phyloP scores from a whole-genome alignment of 495 filamentous ascomycete species.

The Lasiosphaeris hirsuta region DNA sequence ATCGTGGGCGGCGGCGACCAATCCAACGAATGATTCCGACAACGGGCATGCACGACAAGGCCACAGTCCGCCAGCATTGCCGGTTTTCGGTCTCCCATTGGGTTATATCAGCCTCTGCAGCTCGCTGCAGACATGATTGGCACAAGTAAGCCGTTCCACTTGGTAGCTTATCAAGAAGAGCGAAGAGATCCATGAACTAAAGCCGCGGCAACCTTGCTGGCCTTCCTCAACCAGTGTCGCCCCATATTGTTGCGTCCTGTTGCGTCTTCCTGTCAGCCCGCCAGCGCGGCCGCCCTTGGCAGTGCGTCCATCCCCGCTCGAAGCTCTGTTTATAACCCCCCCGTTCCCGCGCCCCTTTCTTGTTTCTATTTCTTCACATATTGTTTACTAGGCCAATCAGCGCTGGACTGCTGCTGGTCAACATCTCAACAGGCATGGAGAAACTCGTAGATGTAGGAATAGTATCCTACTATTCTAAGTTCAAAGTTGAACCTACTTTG shows the following conservation, averaged over 20 bases:
- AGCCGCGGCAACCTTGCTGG: not conserved
- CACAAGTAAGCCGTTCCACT: conserved; percentile 14
- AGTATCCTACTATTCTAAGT: too few species aligned
- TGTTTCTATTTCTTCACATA: too few species aligned
- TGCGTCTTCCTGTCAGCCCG: not conserved
- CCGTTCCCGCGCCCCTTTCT: too few species aligned
- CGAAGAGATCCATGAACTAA: not conserved
- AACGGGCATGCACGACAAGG: conserved; percentile 23
- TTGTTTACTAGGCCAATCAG: too few species aligned
- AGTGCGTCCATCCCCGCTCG: too few species aligned
- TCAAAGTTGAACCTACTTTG: too few species aligned
- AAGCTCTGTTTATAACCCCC: too few species aligned
- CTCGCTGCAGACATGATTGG: conserved; percentile 28
- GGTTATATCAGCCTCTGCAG: conserved; percentile 31
- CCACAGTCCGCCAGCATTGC: conserved; percentile 21
- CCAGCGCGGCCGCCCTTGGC: not conserved
- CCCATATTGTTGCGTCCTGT: not conserved
- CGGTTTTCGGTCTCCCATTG: conserved; percentile 20
- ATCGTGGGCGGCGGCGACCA: not conserved
- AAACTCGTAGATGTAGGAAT: too few species aligned
- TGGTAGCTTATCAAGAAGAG: conserved; percentile 2
- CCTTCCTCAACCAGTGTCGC: not conserved
- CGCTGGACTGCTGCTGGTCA: too few species aligned
- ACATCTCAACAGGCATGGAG: too few species aligned
- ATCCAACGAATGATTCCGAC: conserved; percentile 18